Evolutionary conservation across 441 rosid genomes (phyloP).

Genomic region (Populus hybrid): DNA sequence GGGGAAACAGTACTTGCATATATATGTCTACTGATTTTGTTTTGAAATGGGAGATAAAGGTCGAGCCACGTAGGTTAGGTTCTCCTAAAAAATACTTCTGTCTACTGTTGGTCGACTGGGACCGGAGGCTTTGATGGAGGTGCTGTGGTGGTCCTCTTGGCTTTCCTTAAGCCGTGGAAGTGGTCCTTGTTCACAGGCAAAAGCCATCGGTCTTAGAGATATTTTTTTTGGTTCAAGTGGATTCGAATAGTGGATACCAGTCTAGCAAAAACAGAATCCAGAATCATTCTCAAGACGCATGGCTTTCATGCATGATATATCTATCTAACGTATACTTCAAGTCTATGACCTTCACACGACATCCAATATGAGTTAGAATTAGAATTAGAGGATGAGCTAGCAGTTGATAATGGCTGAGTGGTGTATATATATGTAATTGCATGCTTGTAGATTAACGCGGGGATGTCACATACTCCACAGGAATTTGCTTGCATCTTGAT

Average conservation of each 20-base stretch:
- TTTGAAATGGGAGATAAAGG: constrained; percentile 1
- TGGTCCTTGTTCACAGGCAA: constrained; percentile 24
- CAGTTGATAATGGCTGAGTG: background rate
- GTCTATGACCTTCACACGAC: background rate
- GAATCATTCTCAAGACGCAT: constrained; percentile 14
- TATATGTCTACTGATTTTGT: background rate
- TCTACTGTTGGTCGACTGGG: background rate
- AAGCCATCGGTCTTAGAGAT: background rate
- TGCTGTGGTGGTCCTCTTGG: constrained; percentile 21
- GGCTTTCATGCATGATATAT: constrained; percentile 20
- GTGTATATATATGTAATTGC: background rate
- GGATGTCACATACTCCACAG: background rate
- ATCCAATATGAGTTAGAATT: background rate
- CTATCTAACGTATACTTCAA: background rate
- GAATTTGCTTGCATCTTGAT: background rate
- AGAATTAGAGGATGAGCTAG: background rate
- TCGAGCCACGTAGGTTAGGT: background rate
- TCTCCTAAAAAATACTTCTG: background rate
- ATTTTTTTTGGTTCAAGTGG: background rate
- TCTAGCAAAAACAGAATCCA: background rate
- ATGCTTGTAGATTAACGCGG: background rate
- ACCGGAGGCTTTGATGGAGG: background rate
- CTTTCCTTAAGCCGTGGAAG: constrained; percentile 34
- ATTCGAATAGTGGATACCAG: background rate
- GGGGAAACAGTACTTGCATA: background rate